Conservation (phyloP, 805 yeast genomes). For the Suhomyces prunicola region DNA sequence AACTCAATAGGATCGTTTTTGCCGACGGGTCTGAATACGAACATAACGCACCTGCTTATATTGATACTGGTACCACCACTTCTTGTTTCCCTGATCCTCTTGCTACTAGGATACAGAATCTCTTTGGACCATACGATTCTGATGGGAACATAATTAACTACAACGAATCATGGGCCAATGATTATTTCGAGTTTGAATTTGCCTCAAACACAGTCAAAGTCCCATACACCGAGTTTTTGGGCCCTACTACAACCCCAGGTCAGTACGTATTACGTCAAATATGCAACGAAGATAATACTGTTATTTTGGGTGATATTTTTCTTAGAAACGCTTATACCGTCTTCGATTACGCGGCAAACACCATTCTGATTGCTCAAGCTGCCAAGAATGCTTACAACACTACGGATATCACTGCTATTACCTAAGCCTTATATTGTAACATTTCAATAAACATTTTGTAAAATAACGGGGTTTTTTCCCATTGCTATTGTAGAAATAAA, state of each 20-base stretch:
- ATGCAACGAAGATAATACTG: too few relatives aligned
- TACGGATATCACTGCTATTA: background rate
- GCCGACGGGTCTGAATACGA: background rate
- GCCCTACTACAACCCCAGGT: background rate
- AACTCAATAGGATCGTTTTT: background rate
- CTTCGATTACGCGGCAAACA: background rate
- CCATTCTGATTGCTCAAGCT: background rate
- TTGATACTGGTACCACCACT: slow-evolving; percentile 17
- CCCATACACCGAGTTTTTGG: slow-evolving; percentile 1
- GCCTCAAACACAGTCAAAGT: background rate
- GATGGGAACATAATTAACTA: background rate
- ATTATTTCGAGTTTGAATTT: background rate
- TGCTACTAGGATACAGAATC: background rate
- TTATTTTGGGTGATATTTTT: background rate
- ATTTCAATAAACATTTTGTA: too few relatives aligned
- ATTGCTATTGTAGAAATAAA: too few relatives aligned
- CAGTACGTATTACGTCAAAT: too few relatives aligned
- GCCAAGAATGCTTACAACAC: background rate
- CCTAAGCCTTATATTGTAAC: background rate
- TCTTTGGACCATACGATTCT: background rate
- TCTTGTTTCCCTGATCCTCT: background rate
- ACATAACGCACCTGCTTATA: background rate
- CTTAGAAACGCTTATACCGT: background rate
- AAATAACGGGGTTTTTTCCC: too few relatives aligned
- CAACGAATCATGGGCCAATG: background rate